Evolutionary conservation across 179 eudicot genomes (phyloP), one percentile per base, ranked within the genome.

Genomic region (Heliamphora pulchella): DNA sequence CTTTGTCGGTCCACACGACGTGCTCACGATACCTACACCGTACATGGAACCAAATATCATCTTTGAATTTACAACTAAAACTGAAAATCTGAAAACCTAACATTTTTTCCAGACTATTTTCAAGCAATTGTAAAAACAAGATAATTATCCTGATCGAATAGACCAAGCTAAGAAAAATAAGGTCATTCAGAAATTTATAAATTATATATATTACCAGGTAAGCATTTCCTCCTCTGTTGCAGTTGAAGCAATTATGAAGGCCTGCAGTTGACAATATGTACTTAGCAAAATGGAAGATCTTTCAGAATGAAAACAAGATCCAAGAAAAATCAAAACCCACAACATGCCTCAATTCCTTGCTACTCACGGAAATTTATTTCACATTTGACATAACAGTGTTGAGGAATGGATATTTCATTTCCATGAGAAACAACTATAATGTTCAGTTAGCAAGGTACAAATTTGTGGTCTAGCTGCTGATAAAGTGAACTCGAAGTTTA

Each of bases 181-280:
- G 31, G 31, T 2, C 8, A 9, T 44, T 54, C 62, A 31, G 78
- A 14, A 20, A 39, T 76, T 74, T n/a, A 58, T 69, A 73, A 10
- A 81, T 84, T 88, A 93, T n/a, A 58, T 69, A 73, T 14, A 81
- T 84, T 88, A 93, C 98, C 98, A 93, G 87, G 88, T 85, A 59
- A 80, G 81, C 94, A 92, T 93, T 87, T 93, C 98, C 81, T 89
- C 98, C 88, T 91, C 93, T 6, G 98, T 92, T 31, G 91, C 94
- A 80, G 98, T 93, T 78, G 98, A 93, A 83, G 98, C 98, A 83
- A 93, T 92, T 82, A 93, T 89, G 80, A 93, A 93, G 44, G 98
- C 98, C 98, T 93, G 93, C 79, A 86, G 55, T 20, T 48, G 8
- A 48, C 7, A 71, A 50, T 10, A 48, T 3, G 75, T 79, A 62